A percentile compares a stretch with the other conserved stretches of the same genome.
These are phyloP conservation scores for Paecilomyces dactylethromorphus DNA, from an alignment of 2,329 filamentous ascomycete genomes.

Conservation along the genomic window DNA sequence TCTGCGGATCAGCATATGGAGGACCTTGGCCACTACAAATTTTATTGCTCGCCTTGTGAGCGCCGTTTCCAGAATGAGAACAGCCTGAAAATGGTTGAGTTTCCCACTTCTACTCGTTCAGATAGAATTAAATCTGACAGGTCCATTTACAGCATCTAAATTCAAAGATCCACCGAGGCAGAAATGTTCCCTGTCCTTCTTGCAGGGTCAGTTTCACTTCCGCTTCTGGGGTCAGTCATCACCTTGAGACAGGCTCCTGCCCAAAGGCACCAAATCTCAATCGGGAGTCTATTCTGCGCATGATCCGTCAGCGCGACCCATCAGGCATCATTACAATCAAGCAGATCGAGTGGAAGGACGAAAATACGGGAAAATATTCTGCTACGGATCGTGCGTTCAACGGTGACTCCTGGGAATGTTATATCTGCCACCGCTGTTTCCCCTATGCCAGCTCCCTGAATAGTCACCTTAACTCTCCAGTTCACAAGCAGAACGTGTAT, in stretches of 20 bases:
- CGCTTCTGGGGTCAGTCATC: conserved; percentile 49
- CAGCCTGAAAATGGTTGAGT: conserved; percentile 21
- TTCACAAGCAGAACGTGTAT: conserved; percentile 44
- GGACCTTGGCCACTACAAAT: conserved; percentile 15
- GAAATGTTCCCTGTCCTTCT: conserved; percentile 47
- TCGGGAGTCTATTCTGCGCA: conserved; percentile 42
- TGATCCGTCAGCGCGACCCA: conserved; percentile 43
- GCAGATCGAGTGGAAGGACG: conserved; percentile 41
- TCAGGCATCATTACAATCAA: conserved; percentile 46
- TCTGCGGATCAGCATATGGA: neutral
- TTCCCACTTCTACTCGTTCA: neutral
- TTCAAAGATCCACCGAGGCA: conserved; percentile 45
- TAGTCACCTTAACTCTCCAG: conserved; percentile 49
- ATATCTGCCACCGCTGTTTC: conserved; percentile 47
- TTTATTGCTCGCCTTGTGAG: conserved; percentile 25
- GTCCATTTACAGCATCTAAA: conserved; percentile 45
- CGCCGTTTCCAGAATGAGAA: conserved; percentile 25
- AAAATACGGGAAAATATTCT: conserved; percentile 21
- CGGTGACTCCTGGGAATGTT: conserved; percentile 44
- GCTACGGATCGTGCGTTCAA: conserved; percentile 43
- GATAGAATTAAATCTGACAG: neutral
- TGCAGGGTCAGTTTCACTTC: conserved; percentile 43
- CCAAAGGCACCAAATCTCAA: conserved; percentile 39
- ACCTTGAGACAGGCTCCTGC: conserved; percentile 53
- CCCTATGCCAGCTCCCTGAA: conserved; percentile 33